Evolutionary conservation across 1,284 basidiomycete species (phyloP).

Genomic region (Cutaneotrichosporon arboriforme): DNA sequence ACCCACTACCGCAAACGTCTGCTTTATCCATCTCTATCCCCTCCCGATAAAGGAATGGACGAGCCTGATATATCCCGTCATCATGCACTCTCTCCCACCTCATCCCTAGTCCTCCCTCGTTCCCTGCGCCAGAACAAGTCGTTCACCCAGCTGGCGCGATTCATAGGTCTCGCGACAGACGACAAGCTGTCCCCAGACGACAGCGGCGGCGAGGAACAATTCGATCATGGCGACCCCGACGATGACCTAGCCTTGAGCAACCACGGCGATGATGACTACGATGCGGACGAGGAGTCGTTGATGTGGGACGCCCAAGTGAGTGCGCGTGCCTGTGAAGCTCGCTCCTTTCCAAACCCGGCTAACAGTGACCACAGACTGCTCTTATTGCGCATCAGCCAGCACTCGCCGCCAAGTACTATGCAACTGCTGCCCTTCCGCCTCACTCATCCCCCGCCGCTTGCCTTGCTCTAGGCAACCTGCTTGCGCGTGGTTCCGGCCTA

Average conservation of each 20-base stretch:
- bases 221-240: background rate
- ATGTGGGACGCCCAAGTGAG: slow-evolving; percentile 44
- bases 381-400: slow-evolving; percentile 38
- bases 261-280: slow-evolving; percentile 6
- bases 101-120: slow-evolving; percentile 5
- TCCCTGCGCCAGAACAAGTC: slow-evolving; percentile 20
- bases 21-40: background rate
- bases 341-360: background rate
- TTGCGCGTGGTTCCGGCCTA: slow-evolving; percentile 33
- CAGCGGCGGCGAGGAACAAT: slow-evolving; percentile 22
- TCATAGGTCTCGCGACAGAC: slow-evolving; percentile 16
- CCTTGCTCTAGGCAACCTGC: slow-evolving; percentile 38
- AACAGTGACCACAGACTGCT: slow-evolving; percentile 26
- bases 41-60: background rate
- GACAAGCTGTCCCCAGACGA: background rate
- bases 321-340: slow-evolving; percentile 1
- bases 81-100: background rate
- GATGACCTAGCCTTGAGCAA: slow-evolving; percentile 11
- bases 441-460: slow-evolving; percentile 35
- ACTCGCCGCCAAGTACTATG: slow-evolving; percentile 34
- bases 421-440: slow-evolving; percentile 38
- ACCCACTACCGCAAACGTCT: no score
- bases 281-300: slow-evolving; percentile 29
- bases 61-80: background rate
- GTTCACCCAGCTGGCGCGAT: slow-evolving; percentile 19